These are phyloP conservation scores for Mallotus nudiflorus DNA, from an alignment of 345 rosid genomes.

Conservation along the genomic window DNA sequence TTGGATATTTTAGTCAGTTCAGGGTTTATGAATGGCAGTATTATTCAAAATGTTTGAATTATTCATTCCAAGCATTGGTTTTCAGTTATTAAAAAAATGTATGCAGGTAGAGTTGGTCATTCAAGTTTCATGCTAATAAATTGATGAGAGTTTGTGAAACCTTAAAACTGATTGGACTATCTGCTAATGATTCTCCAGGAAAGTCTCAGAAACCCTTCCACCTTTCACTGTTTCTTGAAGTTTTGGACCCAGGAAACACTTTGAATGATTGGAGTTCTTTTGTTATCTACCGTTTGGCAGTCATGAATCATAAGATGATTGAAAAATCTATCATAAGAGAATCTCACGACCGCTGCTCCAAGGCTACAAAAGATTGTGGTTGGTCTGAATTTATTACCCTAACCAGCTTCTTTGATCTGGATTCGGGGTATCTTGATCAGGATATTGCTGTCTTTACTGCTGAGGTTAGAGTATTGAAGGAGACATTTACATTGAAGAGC, in stretches of 20 bases:
- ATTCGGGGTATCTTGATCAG: conserved; percentile 21
- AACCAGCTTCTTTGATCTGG: conserved; percentile 21
- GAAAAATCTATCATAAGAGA: conserved; percentile 9
- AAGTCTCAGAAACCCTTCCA: conserved; percentile 21
- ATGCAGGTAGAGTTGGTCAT: background rate
- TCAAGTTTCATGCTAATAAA: background rate
- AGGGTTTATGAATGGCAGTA: background rate
- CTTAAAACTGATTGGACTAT: background rate
- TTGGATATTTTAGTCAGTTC: background rate
- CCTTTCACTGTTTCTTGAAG: conserved; percentile 22
- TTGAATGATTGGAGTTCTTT: conserved; percentile 12
- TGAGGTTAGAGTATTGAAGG: conserved; percentile 22
- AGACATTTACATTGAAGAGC: conserved; percentile 9
- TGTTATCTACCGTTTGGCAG: conserved; percentile 10
- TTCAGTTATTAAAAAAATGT: too few relatives aligned
- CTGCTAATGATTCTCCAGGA: conserved; percentile 10
- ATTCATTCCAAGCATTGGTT: background rate
- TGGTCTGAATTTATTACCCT: conserved; percentile 23
- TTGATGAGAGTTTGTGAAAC: background rate
- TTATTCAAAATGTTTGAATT: too few relatives aligned
- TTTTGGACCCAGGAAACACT: background rate
- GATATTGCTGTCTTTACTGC: conserved; percentile 17
- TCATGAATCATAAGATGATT: conserved; percentile 14
- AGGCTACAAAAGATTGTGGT: conserved; percentile 22
- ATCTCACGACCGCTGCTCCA: conserved; percentile 20